Conservation (phyloP, 306 rosid species). For the Mimosa pudica region DNA sequence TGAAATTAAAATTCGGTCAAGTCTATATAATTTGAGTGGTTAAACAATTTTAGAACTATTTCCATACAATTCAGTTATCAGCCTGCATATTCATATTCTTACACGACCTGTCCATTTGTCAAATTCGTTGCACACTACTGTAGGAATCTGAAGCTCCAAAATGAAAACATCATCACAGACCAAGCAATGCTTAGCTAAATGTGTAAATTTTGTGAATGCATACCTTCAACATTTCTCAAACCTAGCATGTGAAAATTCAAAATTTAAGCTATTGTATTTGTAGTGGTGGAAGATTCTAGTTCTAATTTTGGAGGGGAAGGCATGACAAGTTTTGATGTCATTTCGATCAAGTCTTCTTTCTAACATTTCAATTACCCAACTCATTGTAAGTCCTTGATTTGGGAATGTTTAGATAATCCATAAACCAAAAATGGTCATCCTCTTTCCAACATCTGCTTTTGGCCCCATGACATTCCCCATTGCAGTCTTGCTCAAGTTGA, state of each 20-base stretch:
- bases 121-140: background rate
- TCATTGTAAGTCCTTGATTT: slow-evolving; percentile 37
- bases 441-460: slow-evolving; percentile 27
- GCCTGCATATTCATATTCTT: background rate
- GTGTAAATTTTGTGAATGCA: background rate
- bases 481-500: slow-evolving; percentile 23
- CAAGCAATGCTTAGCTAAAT: background rate
- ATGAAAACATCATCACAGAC: background rate
- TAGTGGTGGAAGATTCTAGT: slow-evolving; percentile 7
- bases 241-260: background rate
- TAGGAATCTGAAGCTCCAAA: background rate
- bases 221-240: background rate
- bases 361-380: slow-evolving; percentile 48
- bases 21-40: background rate
- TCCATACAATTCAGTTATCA: background rate
- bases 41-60: too few species aligned
- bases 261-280: background rate
- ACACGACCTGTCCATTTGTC: background rate
- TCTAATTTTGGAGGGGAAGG: background rate
- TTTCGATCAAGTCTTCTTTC: slow-evolving; percentile 38
- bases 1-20: background rate
- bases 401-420: slow-evolving; percentile 40
- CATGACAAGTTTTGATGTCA: slow-evolving; percentile 44
- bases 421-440: slow-evolving; percentile 35
- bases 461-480: background rate